Conservation (phyloP, 1,284 basidiomycete genomes). For the Cutaneotrichosporon sp. region DNA sequence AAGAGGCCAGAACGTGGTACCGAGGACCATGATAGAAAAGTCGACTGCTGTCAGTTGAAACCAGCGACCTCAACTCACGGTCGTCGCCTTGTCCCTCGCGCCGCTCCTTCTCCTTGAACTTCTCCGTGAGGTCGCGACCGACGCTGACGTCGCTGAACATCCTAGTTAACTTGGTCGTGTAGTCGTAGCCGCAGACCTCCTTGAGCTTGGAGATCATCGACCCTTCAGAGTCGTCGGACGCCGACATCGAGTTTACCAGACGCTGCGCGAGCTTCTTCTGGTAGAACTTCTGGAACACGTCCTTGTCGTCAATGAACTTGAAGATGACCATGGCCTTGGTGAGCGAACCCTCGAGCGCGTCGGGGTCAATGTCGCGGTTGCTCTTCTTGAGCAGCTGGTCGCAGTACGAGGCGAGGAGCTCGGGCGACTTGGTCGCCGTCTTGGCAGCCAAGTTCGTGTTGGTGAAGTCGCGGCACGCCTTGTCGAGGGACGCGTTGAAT, state of each 20-base stretch:
- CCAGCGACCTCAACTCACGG: conserved; percentile 27
- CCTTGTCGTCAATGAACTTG: conserved; percentile 99
- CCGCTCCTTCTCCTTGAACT: conserved; percentile 91
- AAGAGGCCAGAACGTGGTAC: conserved; percentile 95
- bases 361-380: conserved; percentile 88
- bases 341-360: conserved; percentile 85
- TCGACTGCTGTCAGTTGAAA: conserved; percentile 59
- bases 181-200: conserved; percentile 97
- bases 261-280: conserved; percentile 94
- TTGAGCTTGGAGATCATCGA: conserved; percentile 99
- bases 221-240: conserved; percentile 94
- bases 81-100: conserved; percentile 63
- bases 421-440: conserved; percentile 85
- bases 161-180: conserved; percentile 94
- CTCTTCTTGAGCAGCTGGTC: conserved; percentile 90
- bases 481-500: conserved; percentile 89
- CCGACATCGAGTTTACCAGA: conserved; percentile 86
- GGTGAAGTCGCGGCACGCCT: conserved; percentile 95
- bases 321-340: conserved; percentile 95
- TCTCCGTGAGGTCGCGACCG: conserved; percentile 92
- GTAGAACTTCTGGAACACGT: conserved; percentile 99
- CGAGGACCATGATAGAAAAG: conserved; percentile 90
- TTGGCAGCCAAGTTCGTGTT: conserved; percentile 91
- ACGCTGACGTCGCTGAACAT: conserved; percentile 99
- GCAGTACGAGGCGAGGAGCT: conserved; percentile 89